Conservation (phyloP, 768 basidiomycete species). For the Hericium coralloides region DNA sequence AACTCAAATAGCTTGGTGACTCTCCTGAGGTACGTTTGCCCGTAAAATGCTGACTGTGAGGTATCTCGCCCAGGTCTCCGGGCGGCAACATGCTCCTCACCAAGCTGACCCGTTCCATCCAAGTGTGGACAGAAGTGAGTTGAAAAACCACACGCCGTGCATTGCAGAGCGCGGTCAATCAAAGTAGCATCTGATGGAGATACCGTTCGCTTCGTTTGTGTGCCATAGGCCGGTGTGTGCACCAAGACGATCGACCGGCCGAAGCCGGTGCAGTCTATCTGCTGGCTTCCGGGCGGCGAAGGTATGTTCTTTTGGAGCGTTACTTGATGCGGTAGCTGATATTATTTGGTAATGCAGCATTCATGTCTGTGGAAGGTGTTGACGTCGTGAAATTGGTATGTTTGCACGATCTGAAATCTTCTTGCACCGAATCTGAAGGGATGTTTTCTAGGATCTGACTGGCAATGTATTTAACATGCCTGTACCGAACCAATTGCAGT, state of each 20-base stretch:
- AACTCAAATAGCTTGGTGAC: slow-evolving; percentile 66
- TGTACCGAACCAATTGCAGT: neutral
- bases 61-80: slow-evolving; percentile 43
- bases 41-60: too few species aligned
- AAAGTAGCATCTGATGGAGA: neutral
- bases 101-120: slow-evolving; percentile 54
- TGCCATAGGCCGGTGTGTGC: slow-evolving; percentile 55
- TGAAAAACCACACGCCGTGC: neutral
- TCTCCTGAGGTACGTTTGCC: too few species aligned
- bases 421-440: neutral
- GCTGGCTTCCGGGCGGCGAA: slow-evolving; percentile 60
- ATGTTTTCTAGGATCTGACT: slow-evolving; percentile 37
- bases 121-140: slow-evolving; percentile 64
- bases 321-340: neutral
- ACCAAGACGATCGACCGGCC: slow-evolving; percentile 53
- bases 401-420: neutral
- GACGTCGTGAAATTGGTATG: slow-evolving; percentile 52
- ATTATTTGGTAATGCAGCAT: slow-evolving; percentile 31
- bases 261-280: slow-evolving; percentile 48
- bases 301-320: slow-evolving; percentile 26
- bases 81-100: slow-evolving; percentile 53
- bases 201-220: slow-evolving; percentile 1
- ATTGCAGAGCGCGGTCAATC: neutral
- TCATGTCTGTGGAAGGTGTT: slow-evolving; percentile 63
- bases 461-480: slow-evolving; percentile 36